Evolutionary conservation across 192 early-diverging fungal species (phyloP), one percentile per base, ranked within the genome.

Genomic region (Entomortierella lignicola): DNA sequence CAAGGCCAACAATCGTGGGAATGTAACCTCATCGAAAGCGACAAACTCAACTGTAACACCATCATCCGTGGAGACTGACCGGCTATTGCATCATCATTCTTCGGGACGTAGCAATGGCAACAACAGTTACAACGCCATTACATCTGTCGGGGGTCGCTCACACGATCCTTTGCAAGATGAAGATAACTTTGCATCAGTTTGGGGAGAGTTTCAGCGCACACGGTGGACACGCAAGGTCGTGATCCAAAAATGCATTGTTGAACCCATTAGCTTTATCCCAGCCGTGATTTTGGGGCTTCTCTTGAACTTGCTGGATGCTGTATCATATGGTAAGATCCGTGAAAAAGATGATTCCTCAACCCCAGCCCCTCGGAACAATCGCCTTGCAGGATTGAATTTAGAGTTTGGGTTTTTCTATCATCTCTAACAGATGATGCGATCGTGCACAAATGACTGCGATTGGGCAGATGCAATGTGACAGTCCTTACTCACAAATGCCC

Each of bases 271-370:
- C 25, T 94, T 89, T 69, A 82, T 96, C 8, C 98, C 98, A 7
- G 96, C 96, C 0, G 97, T 97, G 4, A 80, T 95, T 37, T 87
- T 99, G 12, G 97, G 95, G 1, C 80, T 98, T 43, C 88, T 98
- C 48, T 83, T 99, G 39, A 99, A 96, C 83, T 74, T 99, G 43
- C 84, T 99, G 42, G 98, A 99, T 79, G 95, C 95, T 12, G 88
- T 97, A 37, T 92, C 92, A 31, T 94, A 92, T 82, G 93, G 93
- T 69, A 89, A 63, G 57, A 42, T 37, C 20, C 44, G 4, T 47
- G 12, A 20, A 47, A 4, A 20, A 4, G 2, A 12, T 47, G 12
- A 20, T 15, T 15, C 20, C 17, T 15, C 20, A 47, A 12, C 20
- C 44, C 12, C 20, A 20, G 3, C 44, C 44, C 44, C 12, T 47